phyloP scores from a whole-genome alignment of 2,329 filamentous ascomycete genomes.

The Decorospora gaudefroyi region DNA sequence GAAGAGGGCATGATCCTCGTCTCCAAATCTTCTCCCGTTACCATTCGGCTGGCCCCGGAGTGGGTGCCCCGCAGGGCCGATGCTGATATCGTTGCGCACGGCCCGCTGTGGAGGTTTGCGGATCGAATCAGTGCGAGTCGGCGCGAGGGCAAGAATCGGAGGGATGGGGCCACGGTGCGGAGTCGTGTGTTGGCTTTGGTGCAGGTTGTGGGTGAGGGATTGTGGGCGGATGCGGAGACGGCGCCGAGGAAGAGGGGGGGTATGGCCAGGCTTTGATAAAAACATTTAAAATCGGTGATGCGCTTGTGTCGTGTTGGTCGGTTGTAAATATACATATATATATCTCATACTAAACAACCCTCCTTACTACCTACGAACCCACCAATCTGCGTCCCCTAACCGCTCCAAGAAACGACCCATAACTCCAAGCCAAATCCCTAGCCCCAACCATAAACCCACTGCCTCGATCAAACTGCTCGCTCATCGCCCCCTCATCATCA shows the following conservation, averaged over 20 bases:
- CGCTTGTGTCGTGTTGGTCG: too few relatives aligned
- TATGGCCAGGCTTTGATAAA: slow-evolving; percentile 43
- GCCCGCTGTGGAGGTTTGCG: slow-evolving; percentile 87
- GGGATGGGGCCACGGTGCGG: slow-evolving; percentile 89
- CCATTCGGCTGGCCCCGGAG: slow-evolving; percentile 70
- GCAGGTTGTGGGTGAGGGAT: slow-evolving; percentile 69
- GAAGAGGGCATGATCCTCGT: slow-evolving; percentile 87
- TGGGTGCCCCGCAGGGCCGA: slow-evolving; percentile 71
- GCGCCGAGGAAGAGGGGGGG: slow-evolving; percentile 40
- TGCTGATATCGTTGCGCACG: slow-evolving; percentile 67
- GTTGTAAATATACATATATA: too few relatives aligned
- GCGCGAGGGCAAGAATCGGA: slow-evolving; percentile 90
- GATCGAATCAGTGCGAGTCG: slow-evolving; percentile 82
- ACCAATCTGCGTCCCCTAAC: slow-evolving; percentile 39
- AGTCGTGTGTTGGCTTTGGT: slow-evolving; percentile 77
- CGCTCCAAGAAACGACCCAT: slow-evolving; percentile 51
- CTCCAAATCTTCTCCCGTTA: slow-evolving; percentile 62
- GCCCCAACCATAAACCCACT: slow-evolving; percentile 50
- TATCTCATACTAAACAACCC: neutral
- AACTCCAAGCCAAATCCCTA: slow-evolving; percentile 53
- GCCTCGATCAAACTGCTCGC: slow-evolving; percentile 52
- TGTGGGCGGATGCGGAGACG: slow-evolving; percentile 61
- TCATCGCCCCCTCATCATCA: slow-evolving; percentile 47
- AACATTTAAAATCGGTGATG: too few relatives aligned
- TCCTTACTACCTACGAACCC: too few relatives aligned